Evolutionary conservation across 371 early-diverging fungal species (phyloP).

Genomic region (Dentiscutata heterogama): DNA sequence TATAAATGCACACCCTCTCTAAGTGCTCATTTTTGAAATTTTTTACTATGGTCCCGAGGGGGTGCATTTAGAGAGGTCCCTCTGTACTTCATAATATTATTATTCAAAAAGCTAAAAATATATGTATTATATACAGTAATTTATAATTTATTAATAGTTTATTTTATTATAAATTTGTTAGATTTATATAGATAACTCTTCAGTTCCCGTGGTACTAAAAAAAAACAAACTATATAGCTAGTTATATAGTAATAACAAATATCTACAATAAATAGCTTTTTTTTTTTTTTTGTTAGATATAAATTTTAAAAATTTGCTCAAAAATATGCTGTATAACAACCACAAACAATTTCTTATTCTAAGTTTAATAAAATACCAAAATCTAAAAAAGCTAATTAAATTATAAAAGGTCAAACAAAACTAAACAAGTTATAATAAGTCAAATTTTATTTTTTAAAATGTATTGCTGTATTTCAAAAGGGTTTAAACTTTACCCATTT

Average conservation of each 20-base stretch:
- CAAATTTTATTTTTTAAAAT: not conserved
- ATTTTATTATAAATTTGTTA: no score
- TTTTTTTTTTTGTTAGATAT: slow-evolving; percentile 86
- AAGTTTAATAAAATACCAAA: slow-evolving; percentile 87
- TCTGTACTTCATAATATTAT: no score
- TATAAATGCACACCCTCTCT: no score
- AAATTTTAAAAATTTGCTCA: slow-evolving; percentile 78
- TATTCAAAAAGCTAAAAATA: no score
- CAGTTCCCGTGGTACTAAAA: no score
- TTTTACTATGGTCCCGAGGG: no score
- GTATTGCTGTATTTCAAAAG: not conserved
- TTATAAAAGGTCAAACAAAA: slow-evolving; percentile 98
- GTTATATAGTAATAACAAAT: slow-evolving; percentile 92
- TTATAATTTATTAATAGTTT: no score
- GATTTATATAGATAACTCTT: no score
- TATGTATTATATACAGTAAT: no score
- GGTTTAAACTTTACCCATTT: not conserved
- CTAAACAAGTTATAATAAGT: slow-evolving; percentile 90
- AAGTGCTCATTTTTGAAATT: no score
- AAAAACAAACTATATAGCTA: no score
- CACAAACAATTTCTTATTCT: slow-evolving; percentile 65
- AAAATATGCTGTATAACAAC: slow-evolving; percentile 66
- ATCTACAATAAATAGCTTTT: slow-evolving; percentile 94
- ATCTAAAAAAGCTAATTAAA: slow-evolving; percentile 95
- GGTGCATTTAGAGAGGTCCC: no score